A percentile compares a stretch with the other conserved stretches of the same genome.
These are phyloP conservation scores for Ambrosiella beaveri DNA, from an alignment of 2,329 filamentous ascomycete species.

Conservation along the genomic window DNA sequence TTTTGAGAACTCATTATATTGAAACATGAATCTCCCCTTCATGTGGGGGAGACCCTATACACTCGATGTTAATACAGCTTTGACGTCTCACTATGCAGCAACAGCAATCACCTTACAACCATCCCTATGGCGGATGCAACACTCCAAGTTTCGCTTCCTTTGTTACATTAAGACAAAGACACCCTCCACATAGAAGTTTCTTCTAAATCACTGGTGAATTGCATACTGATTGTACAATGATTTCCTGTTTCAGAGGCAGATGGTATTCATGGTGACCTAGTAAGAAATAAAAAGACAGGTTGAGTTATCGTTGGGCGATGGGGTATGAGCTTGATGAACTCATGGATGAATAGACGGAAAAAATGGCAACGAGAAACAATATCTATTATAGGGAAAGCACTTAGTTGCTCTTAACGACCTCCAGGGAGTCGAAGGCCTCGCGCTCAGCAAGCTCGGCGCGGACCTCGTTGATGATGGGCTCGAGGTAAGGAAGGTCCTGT, in stretches of 20 bases:
- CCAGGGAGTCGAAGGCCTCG: constrained; percentile 32
- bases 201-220: no score
- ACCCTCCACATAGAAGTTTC: no score
- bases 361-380: constrained; percentile 4
- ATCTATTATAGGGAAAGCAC: constrained; percentile 1
- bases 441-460: constrained; percentile 34
- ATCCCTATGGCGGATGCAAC: background rate
- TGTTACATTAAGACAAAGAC: background rate
- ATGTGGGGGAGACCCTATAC: background rate
- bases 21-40: background rate
- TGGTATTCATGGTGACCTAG: no score
- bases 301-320: background rate
- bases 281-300: no score
- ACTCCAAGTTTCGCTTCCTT: background rate
- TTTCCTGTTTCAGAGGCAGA: no score
- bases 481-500: constrained; percentile 37
- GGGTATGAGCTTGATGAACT: background rate
- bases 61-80: background rate
- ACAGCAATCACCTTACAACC: background rate
- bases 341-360: background rate
- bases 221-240: no score
- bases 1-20: background rate
- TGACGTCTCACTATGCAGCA: background rate
- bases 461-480: constrained; percentile 34
- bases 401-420: constrained; percentile 33